Conservation (phyloP, 163 green algal species). For the Scenedesmus sp. region DNA sequence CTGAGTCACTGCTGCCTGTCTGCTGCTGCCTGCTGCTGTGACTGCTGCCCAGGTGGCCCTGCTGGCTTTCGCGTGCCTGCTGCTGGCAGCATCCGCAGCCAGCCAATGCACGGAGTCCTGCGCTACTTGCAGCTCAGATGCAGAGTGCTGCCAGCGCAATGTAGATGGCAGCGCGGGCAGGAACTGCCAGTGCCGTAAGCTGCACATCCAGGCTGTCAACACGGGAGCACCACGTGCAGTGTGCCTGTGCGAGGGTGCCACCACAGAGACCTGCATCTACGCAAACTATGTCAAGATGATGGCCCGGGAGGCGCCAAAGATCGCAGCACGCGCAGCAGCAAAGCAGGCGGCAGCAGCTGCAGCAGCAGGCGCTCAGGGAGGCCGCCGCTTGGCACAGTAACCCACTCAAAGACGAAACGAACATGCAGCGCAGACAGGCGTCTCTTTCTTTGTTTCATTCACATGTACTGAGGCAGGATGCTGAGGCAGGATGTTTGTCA, state of each 20-base stretch:
- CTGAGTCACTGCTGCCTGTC: background rate
- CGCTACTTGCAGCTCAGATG: conserved; percentile 4
- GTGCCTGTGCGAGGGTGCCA: background rate
- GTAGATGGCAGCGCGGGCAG: background rate
- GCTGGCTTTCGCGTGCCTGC: conserved; percentile 2
- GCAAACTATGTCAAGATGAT: background rate
- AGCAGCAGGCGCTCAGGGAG: background rate
- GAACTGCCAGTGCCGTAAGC: background rate
- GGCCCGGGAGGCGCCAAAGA: background rate
- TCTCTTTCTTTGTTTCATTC: background rate
- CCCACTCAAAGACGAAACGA: background rate
- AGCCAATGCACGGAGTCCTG: conserved; percentile 1
- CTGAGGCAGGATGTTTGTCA: background rate
- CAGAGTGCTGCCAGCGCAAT: background rate
- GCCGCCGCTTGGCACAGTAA: background rate
- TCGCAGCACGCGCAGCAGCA: background rate
- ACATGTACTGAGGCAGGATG: background rate
- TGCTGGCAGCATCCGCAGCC: background rate
- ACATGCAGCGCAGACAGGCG: background rate
- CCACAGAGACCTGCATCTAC: background rate
- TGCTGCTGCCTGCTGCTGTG: conserved; percentile 26
- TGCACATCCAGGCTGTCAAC: background rate
- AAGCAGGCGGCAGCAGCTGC: background rate
- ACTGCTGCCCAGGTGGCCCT: background rate
- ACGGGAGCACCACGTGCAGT: background rate